A percentile compares a stretch with the other conserved stretches of the same genome.
Evolutionary conservation across 1,284 basidiomycete species (phyloP).

Genomic region (Limonomyces culmigenus): DNA sequence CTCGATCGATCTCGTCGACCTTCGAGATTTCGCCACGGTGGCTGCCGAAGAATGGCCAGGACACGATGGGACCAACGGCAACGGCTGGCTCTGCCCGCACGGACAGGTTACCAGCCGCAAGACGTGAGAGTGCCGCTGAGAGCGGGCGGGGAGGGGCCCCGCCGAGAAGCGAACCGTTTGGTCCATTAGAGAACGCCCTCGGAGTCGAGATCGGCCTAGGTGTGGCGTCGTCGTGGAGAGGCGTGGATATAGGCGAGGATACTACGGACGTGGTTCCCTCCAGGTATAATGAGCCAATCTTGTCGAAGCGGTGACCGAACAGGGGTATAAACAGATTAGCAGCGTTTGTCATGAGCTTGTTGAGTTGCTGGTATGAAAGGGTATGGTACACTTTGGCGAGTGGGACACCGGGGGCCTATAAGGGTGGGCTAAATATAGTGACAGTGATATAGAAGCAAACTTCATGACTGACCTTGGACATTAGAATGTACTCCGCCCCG

Average conservation of each 20-base stretch:
- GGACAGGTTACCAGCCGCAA: neutral
- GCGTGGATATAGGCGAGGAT: neutral
- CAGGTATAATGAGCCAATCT: slow-evolving; percentile 56
- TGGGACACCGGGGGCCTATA: slow-evolving; percentile 51
- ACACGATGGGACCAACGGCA: slow-evolving; percentile 63
- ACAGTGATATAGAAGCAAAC: slow-evolving; percentile 1
- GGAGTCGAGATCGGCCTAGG: neutral
- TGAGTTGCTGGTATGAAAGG: slow-evolving; percentile 40
- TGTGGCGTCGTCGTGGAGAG: neutral
- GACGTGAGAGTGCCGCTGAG: neutral
- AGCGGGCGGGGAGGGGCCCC: too few species aligned
- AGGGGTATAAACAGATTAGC: slow-evolving; percentile 49
- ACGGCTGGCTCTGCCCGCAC: slow-evolving; percentile 11
- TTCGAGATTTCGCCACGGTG: slow-evolving; percentile 54
- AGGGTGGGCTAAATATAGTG: slow-evolving; percentile 1
- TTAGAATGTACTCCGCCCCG: slow-evolving; percentile 67
- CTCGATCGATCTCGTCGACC: slow-evolving; percentile 53
- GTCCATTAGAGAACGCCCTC: neutral
- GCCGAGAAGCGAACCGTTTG: neutral
- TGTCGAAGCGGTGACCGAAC: slow-evolving; percentile 57
- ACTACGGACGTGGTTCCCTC: slow-evolving; percentile 22
- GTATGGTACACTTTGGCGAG: slow-evolving; percentile 51
- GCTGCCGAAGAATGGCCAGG: slow-evolving; percentile 76
- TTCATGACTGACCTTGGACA: slow-evolving; percentile 48
- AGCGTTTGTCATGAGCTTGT: slow-evolving; percentile 46